Evolutionary conservation across 768 basidiomycete species (phyloP), one percentile per base, ranked within the genome.

Genomic region (Podaxis sp.): DNA sequence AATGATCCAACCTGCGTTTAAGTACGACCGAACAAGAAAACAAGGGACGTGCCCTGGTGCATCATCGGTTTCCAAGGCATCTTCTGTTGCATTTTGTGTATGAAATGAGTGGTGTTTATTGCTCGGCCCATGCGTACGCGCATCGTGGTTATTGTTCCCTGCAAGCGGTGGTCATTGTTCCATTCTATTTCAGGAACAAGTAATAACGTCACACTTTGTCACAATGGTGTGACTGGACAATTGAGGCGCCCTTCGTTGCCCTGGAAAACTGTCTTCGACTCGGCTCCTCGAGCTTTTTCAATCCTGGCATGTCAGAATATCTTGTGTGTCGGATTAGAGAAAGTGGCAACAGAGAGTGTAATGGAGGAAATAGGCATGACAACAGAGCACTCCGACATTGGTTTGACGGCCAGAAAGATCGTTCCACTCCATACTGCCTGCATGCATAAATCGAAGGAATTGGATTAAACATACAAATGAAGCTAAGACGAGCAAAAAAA

Each of bases 151-250:
- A 60, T 53, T 60, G 59, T 60, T 60, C 59, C 19, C 13, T 42
- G 24, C 55, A 40, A 42, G 17, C 13, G 22, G 22, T 26, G 28
- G 22, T 60, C 59, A 28, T 60, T 60, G 51, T 60, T 60, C 38
- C 40, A 9, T 53, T 52, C 51, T 60, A 60, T 60, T 60, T 60
- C 17, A 7, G 26, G 59, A 60, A 40, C 36, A 51, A 59, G 15
- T 59, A 12, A 19, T 9, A 33, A 30, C 51, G 39, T 52, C 39
- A 60, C 51, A 53, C 1, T 33, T 42, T 13, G 30, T 51, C 57
- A 59, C 58, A 28, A 38, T 49, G 5, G 3, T 13, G 59, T 60
- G 59, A 52, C 51, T 11, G 12, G 19, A 26, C 59, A 52, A 57
- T 57, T 46, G n/a, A 48, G 30, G 7, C 28, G 28, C 28, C 28